Evolutionary conservation across 768 basidiomycete species (phyloP).

Genomic region (Boletus huronensis): DNA sequence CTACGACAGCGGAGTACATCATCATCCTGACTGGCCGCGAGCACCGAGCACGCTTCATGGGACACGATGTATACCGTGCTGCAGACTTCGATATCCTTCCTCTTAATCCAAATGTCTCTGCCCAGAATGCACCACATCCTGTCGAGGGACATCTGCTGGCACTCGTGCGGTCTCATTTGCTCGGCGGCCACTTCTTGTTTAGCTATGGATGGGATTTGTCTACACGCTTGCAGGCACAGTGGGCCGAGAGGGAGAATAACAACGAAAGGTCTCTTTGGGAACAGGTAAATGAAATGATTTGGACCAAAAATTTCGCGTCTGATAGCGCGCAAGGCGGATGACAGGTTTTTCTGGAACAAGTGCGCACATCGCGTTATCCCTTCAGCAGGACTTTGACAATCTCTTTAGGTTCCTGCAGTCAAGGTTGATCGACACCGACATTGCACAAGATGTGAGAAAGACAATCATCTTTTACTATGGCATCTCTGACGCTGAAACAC

Average conservation of each 20-base stretch:
- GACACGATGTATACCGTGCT: conserved; percentile 84
- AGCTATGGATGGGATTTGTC: conserved; percentile 92
- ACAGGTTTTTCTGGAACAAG: conserved; percentile 99
- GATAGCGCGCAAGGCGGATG: conserved; percentile 67
- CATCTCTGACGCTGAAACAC: conserved; percentile 8
- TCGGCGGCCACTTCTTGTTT: conserved; percentile 79
- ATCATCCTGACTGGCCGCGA: conserved; percentile 84
- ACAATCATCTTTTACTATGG: not conserved
- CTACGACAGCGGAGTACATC: conserved; percentile 79
- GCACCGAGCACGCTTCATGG: conserved; percentile 72
- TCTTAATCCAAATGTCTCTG: conserved; percentile 66
- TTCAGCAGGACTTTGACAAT: conserved; percentile 4
- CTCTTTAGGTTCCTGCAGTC: conserved; percentile 49
- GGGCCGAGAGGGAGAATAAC: conserved; percentile 50
- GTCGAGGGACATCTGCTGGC: conserved; percentile 86
- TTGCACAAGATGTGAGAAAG: conserved; percentile 61
- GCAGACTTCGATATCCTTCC: conserved; percentile 92
- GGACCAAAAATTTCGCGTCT: conserved; percentile 1
- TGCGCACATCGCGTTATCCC: not conserved
- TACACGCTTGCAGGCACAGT: conserved; percentile 80
- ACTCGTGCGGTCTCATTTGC: conserved; percentile 81
- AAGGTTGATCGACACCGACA: conserved; percentile 54
- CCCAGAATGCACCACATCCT: conserved; percentile 69
- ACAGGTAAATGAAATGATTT: conserved; percentile 47
- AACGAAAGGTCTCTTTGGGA: conserved; percentile 67